These are phyloP conservation scores for Gorgonomyces haynaldii DNA, from an alignment of 192 early-diverging fungal genomes.

Conservation along the genomic window DNA sequence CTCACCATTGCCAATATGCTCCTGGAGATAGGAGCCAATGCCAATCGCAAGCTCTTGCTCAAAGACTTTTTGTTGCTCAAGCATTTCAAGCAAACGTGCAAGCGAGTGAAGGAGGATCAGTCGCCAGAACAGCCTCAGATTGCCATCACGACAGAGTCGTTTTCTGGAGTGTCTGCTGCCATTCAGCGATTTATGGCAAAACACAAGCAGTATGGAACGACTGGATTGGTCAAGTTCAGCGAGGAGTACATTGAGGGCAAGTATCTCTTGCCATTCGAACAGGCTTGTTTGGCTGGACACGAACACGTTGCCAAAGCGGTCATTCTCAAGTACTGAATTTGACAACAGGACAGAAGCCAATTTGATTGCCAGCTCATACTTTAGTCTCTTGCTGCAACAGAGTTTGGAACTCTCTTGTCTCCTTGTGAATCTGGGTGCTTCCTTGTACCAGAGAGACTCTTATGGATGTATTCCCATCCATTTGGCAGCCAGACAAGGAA, in stretches of 20 bases:
- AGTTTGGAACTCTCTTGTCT: constrained; percentile 14
- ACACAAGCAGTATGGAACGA: constrained; percentile 6
- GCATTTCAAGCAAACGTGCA: constrained; percentile 15
- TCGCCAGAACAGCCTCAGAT: background rate
- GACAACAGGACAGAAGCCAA: constrained; percentile 18
- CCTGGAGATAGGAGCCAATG: constrained; percentile 31
- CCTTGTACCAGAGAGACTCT: constrained; percentile 11
- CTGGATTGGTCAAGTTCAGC: constrained; percentile 10
- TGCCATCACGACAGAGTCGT: background rate
- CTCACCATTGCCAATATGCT: constrained; percentile 22
- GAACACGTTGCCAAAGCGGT: constrained; percentile 18
- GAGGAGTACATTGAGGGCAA: constrained; percentile 18
- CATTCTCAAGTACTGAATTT: constrained; percentile 13
- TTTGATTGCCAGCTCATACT: constrained; percentile 14
- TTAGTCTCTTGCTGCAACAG: constrained; percentile 20
- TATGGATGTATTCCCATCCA: constrained; percentile 22
- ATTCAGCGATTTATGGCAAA: constrained; percentile 1
- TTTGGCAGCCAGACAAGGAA: constrained; percentile 21
- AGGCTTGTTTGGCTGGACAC: constrained; percentile 24
- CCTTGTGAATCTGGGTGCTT: constrained; percentile 18
- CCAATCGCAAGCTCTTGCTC: constrained; percentile 16
- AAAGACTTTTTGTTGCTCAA: constrained; percentile 28
- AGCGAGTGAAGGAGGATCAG: background rate
- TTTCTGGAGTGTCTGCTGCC: background rate
- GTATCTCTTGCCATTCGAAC: constrained; percentile 28